These are phyloP conservation scores for Populus deltoides DNA, from an alignment of 345 rosid species.

Conservation along the genomic window DNA sequence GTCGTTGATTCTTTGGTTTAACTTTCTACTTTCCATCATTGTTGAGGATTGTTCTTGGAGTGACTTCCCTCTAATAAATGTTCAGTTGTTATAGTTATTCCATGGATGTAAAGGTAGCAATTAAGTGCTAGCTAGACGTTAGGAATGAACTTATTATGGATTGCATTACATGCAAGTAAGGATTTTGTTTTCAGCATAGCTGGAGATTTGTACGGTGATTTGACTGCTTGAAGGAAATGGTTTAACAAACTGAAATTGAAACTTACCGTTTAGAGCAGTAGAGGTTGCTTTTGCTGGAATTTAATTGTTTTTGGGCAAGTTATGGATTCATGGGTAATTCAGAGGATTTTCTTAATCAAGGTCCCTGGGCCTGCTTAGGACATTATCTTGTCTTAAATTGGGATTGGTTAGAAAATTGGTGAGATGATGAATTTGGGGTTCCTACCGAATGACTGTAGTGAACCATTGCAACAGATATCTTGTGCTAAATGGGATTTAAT, in stretches of 20 bases:
- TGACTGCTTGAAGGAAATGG: not conserved
- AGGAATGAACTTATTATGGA: not conserved
- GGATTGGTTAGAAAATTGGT: not conserved
- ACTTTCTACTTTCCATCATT: not conserved
- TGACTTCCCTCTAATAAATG: not conserved
- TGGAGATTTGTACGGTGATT: not conserved
- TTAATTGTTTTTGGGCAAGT: not conserved
- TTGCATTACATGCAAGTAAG: not conserved
- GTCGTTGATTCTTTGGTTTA: not conserved
- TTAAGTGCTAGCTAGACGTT: not conserved
- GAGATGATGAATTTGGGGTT: not conserved
- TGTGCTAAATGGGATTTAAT: not conserved
- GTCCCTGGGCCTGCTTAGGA: not conserved
- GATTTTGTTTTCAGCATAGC: not conserved
- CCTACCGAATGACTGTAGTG: not conserved
- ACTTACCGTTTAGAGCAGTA: not conserved
- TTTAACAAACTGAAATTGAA: not conserved
- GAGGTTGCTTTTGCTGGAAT: not conserved
- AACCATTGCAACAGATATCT: not conserved
- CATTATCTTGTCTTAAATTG: not conserved
- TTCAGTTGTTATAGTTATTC: not conserved
- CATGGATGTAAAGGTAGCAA: not conserved
- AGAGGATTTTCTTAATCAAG: not conserved
- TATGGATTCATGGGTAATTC: not conserved
- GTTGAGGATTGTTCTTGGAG: not conserved